These are phyloP conservation scores for Asterochloris sp. DNA, from an alignment of 139 green algal species.

Conservation along the genomic window DNA sequence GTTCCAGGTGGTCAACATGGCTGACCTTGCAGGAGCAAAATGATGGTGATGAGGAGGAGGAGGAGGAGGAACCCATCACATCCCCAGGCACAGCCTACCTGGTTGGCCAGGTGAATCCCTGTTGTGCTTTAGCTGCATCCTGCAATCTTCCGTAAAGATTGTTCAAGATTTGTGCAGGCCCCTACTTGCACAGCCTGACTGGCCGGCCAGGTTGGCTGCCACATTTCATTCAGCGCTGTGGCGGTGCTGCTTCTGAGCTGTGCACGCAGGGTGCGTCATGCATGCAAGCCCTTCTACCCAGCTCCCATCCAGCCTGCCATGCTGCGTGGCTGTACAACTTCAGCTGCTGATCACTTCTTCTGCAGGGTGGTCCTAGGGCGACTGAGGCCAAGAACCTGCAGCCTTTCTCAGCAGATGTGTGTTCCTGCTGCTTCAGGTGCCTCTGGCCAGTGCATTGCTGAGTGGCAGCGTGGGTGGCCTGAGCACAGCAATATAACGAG, in stretches of 20 bases:
- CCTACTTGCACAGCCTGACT: neutral
- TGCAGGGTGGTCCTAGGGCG: no score
- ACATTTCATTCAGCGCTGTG: neutral
- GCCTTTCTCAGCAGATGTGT: slow-evolving; percentile 14
- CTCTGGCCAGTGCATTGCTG: neutral
- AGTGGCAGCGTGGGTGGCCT: neutral
- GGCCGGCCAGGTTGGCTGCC: neutral
- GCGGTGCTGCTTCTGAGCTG: neutral
- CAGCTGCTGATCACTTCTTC: no score
- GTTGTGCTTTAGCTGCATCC: neutral
- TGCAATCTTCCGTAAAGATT: neutral
- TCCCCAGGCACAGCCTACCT: slow-evolving; percentile 17
- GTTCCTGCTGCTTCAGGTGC: neutral
- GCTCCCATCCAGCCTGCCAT: no score
- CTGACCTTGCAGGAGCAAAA: neutral
- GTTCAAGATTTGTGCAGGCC: neutral
- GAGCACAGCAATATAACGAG: neutral
- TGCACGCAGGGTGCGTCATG: neutral
- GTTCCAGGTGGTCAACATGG: neutral
- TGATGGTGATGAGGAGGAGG: neutral
- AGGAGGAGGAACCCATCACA: slow-evolving; percentile 7
- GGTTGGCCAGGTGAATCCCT: neutral
- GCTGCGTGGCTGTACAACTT: no score
- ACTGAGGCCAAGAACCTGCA: no score
- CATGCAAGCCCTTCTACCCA: no score